phyloP scores from a whole-genome alignment of 2,329 filamentous ascomycete genomes.

The Atkinsonella texensis region DNA sequence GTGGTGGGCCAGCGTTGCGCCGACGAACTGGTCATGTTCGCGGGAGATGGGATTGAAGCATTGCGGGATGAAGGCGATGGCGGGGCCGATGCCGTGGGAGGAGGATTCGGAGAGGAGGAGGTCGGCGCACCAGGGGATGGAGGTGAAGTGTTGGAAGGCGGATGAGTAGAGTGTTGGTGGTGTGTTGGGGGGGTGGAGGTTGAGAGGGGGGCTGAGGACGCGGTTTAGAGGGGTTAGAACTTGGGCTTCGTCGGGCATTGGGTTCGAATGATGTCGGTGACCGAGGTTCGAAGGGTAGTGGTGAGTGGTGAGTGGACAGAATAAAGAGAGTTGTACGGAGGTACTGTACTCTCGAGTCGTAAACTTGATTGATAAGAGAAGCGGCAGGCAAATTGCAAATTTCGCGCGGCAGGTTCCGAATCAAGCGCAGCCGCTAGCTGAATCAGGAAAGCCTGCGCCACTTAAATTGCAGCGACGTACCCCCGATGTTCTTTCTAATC shows the following conservation, averaged over 20 bases:
- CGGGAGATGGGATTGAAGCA: constrained; percentile 18
- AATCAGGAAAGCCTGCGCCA: too few relatives aligned
- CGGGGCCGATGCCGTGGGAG: constrained; percentile 7
- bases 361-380: too few relatives aligned
- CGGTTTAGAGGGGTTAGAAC: constrained; percentile 11
- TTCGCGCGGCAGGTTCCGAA: too few relatives aligned
- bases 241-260: constrained; percentile 1
- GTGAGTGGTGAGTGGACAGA: too few relatives aligned
- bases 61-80: constrained; percentile 22
- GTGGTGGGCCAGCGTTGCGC: constrained; percentile 17
- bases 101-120: constrained; percentile 13
- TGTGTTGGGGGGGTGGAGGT: constrained; percentile 16
- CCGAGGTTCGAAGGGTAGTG: too few relatives aligned
- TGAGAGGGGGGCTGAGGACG: constrained; percentile 19
- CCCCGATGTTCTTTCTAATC: too few relatives aligned
- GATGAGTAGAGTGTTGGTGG: constrained; percentile 15
- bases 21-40: constrained; percentile 23
- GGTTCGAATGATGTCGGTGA: background rate
- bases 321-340: too few relatives aligned
- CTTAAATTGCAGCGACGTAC: too few relatives aligned
- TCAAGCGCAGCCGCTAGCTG: too few relatives aligned
- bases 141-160: constrained; percentile 20
- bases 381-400: too few relatives aligned
- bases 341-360: too few relatives aligned
- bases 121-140: constrained; percentile 23